Percentiles rank a stretch among this genome's conserved stretches.
Conservation (phyloP, 371 early-diverging fungal genomes). For the Actinomucor elegans region DNA sequence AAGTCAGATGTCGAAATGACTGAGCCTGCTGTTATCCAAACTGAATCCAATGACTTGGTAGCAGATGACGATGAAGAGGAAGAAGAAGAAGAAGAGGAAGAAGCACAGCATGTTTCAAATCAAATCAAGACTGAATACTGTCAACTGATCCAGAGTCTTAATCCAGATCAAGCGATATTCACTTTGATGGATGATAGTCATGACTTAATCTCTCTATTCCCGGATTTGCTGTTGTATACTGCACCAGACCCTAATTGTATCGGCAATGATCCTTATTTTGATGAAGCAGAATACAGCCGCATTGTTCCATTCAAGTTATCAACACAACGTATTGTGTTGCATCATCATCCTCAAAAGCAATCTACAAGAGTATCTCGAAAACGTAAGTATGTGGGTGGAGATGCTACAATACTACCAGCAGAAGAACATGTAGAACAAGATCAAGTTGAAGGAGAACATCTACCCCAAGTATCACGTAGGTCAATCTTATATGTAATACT, state of each 20-base stretch:
- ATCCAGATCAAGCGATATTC: conserved; percentile 18
- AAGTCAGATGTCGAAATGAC: neutral
- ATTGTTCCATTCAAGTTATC: conserved; percentile 42
- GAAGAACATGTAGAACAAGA: conserved; percentile 26
- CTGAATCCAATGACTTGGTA: neutral
- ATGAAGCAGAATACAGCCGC: conserved; percentile 41
- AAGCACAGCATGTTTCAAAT: neutral
- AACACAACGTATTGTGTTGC: conserved; percentile 42
- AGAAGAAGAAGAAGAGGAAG: conserved; percentile 9
- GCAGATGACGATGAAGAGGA: conserved; percentile 4
- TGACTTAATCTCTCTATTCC: conserved; percentile 34
- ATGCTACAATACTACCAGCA: no score
- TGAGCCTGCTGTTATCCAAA: neutral
- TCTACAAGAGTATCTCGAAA: neutral
- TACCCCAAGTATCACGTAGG: conserved; percentile 19
- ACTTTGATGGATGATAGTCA: conserved; percentile 1
- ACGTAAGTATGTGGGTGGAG: no score
- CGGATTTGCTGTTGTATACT: conserved; percentile 43
- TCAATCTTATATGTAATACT: neutral
- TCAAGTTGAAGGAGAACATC: conserved; percentile 16
- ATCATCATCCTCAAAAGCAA: conserved; percentile 30
- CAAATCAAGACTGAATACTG: conserved; percentile 16
- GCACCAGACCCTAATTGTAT: conserved; percentile 46
- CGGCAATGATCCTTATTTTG: conserved; percentile 47
- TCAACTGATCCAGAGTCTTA: conserved; percentile 12